Evolutionary conservation across 129 eudicot genomes (phyloP).

Genomic region (Sambucus nigra): DNA sequence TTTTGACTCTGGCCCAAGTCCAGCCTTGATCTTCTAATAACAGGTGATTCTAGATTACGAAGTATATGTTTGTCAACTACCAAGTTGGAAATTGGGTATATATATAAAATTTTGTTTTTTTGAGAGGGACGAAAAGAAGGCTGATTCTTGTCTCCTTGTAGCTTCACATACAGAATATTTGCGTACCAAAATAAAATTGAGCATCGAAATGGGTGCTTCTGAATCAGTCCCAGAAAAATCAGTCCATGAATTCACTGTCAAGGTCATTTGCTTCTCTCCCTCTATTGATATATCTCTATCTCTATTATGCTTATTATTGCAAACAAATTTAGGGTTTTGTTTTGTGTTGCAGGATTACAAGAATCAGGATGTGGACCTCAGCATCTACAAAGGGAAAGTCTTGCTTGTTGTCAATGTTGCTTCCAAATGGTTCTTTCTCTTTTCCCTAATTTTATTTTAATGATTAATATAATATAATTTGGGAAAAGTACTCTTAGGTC

Average conservation of each 20-base stretch:
- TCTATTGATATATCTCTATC: neutral
- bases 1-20: too few species aligned
- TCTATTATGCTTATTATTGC: neutral
- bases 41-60: too few species aligned
- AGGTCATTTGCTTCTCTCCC: slow-evolving; percentile 25
- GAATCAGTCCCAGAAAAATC: slow-evolving; percentile 60
- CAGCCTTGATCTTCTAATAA: too few species aligned
- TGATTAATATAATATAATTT: too few species aligned
- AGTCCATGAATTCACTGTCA: slow-evolving; percentile 75
- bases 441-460: neutral
- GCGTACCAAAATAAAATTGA: too few species aligned
- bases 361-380: slow-evolving; percentile 75
- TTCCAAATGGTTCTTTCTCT: slow-evolving; percentile 57
- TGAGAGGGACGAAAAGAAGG: too few species aligned
- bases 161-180: too few species aligned
- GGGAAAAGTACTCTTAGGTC: too few species aligned
- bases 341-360: slow-evolving; percentile 48
- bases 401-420: slow-evolving; percentile 90
- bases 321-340: neutral
- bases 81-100: too few species aligned
- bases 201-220: slow-evolving; percentile 62
- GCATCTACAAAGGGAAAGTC: slow-evolving; percentile 71
- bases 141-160: too few species aligned
- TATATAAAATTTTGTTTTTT: too few species aligned
- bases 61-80: too few species aligned